Conservation (phyloP, 306 rosid genomes). For the Trifolium repens region DNA sequence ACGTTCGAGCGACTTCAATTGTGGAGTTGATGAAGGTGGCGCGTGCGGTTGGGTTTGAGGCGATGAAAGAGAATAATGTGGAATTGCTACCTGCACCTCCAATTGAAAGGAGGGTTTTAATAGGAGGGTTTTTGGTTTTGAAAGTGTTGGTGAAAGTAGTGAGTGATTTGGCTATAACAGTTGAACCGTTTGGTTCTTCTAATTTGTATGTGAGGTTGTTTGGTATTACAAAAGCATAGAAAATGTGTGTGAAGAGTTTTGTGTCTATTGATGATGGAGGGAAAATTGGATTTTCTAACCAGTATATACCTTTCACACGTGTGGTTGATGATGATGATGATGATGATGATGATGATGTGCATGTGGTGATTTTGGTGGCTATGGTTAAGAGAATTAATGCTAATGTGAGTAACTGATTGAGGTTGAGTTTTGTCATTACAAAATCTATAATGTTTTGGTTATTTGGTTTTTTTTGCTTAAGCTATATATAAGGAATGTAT, state of each 20-base stretch:
- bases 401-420: neutral
- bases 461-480: neutral
- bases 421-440: conserved; percentile 36
- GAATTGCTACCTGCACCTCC: conserved; percentile 55
- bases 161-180: conserved; percentile 43
- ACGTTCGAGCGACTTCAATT: conserved; percentile 57
- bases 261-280: conserved; percentile 73
- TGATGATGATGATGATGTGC: neutral
- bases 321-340: neutral
- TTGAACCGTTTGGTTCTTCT: conserved; percentile 28
- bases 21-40: conserved; percentile 63
- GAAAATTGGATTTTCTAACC: conserved; percentile 46
- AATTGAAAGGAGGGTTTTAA: conserved; percentile 57
- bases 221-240: conserved; percentile 63
- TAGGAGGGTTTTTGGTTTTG: conserved; percentile 38
- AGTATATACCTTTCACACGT: conserved; percentile 62
- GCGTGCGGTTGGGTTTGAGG: conserved; percentile 51
- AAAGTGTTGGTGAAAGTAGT: conserved; percentile 55
- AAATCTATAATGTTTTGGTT: neutral
- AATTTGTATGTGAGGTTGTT: conserved; percentile 49
- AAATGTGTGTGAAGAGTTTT: conserved; percentile 67
- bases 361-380: conserved; percentile 2
- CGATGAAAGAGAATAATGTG: conserved; percentile 47
- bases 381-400: neutral
- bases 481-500: neutral